phyloP scores from a whole-genome alignment of 208 protist genomes.

The Trypanosoma cruzi region DNA sequence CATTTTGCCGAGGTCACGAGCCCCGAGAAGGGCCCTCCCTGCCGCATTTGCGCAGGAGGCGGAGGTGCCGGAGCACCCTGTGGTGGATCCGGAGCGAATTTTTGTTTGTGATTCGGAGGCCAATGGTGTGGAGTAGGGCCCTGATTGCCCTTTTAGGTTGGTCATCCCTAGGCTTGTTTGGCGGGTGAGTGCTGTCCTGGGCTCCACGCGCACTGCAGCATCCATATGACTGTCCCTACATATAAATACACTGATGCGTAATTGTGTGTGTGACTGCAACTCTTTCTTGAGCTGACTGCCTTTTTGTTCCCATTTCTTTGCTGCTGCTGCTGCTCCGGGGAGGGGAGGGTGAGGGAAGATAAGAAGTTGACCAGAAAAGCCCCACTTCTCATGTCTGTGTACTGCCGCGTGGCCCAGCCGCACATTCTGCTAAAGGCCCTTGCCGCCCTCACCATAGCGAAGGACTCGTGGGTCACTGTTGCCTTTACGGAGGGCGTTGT shows the following conservation, averaged over 20 bases:
- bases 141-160: no score
- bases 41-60: slow-evolving; percentile 60
- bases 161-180: no score
- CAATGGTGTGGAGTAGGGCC: not conserved
- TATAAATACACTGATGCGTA: no score
- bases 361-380: not conserved
- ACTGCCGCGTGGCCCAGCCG: slow-evolving; percentile 58
- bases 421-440: slow-evolving; percentile 67
- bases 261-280: not conserved
- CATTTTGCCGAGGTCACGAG: slow-evolving; percentile 42
- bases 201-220: no score
- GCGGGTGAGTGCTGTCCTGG: no score
- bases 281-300: no score
- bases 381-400: slow-evolving; percentile 62
- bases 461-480: slow-evolving; percentile 68
- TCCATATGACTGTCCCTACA: no score
- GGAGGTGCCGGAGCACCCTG: slow-evolving; percentile 63
- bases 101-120: not conserved
- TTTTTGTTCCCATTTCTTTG: no score
- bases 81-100: slow-evolving; percentile 49
- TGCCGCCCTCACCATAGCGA: slow-evolving; percentile 38
- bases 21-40: slow-evolving; percentile 32
- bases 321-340: not conserved
- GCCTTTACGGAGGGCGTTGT: slow-evolving; percentile 65
- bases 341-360: not conserved